phyloP scores from a whole-genome alignment of 148 eudicot genomes.

The Chenopodium formosanum region DNA sequence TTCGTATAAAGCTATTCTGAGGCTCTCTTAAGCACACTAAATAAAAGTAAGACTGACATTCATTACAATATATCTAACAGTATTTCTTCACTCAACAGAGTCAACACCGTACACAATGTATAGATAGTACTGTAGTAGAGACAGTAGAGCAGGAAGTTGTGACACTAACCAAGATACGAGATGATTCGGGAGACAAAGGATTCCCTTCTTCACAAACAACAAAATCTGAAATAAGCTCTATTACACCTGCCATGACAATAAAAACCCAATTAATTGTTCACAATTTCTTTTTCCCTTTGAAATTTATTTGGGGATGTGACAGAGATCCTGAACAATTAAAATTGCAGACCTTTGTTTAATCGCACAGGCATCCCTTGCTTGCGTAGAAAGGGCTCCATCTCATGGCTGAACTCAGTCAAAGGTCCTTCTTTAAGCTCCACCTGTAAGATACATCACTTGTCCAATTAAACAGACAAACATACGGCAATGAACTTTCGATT shows the following conservation, averaged over 20 bases:
- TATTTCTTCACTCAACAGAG: neutral
- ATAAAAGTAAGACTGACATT: too few relatives aligned
- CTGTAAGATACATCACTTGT: constrained; percentile 31
- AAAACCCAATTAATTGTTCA: constrained; percentile 10
- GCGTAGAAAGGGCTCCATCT: constrained; percentile 94
- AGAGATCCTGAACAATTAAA: neutral
- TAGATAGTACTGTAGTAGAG: too few relatives aligned
- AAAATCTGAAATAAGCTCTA: constrained; percentile 87
- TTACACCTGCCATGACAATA: constrained; percentile 52
- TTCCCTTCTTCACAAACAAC: constrained; percentile 89
- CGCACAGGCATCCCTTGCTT: constrained; percentile 98
- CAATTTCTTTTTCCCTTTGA: neutral
- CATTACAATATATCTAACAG: neutral
- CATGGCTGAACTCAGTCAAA: constrained; percentile 82
- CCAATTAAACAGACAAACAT: neutral
- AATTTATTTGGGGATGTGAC: neutral
- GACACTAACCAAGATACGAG: constrained; percentile 79
- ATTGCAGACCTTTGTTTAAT: constrained; percentile 66
- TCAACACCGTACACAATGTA: neutral
- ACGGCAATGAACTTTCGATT: neutral
- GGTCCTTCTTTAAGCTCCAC: constrained; percentile 97
- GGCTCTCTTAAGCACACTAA: neutral
- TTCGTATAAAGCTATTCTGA: too few relatives aligned
- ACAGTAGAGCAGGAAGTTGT: neutral
- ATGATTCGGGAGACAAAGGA: constrained; percentile 80